Base-by-base conservation (phyloP, 2,329 filamentous ascomycete species). In the Cytospora schulzeri region DNA sequence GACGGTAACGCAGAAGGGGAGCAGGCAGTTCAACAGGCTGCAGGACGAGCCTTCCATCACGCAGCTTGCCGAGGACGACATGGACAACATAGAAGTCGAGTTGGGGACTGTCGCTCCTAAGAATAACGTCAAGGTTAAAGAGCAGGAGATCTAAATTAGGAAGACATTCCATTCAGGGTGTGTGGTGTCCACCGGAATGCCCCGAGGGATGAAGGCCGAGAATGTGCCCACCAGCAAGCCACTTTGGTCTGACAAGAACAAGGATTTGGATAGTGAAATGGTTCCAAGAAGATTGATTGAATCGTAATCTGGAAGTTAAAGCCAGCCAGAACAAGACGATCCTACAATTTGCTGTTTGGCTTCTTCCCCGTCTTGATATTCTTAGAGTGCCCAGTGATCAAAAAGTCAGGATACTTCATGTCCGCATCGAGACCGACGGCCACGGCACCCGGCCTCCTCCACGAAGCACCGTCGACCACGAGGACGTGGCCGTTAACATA, bases 401-500 rank as follows among this genome's bases (percentile, higher is more conserved):
- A 65, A 67, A 80, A 87, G 45, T 84, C 78, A 0, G 85, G 85
- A 67, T 88, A 88, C 68, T 75, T 71, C 79, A 84, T 81, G 15
- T 72, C 73, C 6, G 73, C 70, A 59, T 83, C 82, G 5, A 81
- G 68, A 1, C 84, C 84, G 11, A 85, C 78, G 3, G 71, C 74
- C 54, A 78, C 68, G 2, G 75, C 78, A 35, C 79, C 79, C 68
- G 84, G 81, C 54, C 83, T 73, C 66, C 84, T 79, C 85, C 85
- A 88, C 1, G 81, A 79, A 0, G 78, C 84, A 33, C 87, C 87
- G 70, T 91, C 87, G 69, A 91, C 91, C 35, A 96, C 91, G 41
- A 97, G 78, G 3, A 87, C 85, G 69, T 92, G 88, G 1, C 93
- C 95, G 69, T 91, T 97, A 55, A 98, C 87, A 75, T 91, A 97